Evolutionary conservation across 805 yeast species (phyloP), one percentile per base, ranked within the genome.

Genomic region (Starmerella geochares): DNA sequence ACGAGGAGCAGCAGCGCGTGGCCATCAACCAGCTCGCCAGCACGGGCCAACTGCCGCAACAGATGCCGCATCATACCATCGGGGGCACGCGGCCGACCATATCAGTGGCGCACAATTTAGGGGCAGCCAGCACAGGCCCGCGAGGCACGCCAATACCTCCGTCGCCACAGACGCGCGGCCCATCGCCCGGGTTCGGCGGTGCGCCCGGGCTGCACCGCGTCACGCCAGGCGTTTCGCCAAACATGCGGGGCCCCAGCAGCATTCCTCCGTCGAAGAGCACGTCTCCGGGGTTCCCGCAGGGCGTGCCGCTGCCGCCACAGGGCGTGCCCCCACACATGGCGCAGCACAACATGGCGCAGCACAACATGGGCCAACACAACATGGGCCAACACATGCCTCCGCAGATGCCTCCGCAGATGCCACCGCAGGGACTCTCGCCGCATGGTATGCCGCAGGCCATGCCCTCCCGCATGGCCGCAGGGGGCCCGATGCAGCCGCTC

Each of bases 1-100:
- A 60, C 50, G 53, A 52, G 25, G 60, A 57, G 40, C 49, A 54
- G 43, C 60, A 56, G 54, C 55, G 58, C 19, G 48, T 53, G 14
- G 61, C 58, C 27, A 46, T 50, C 36, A 38, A 38, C 48, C 58
- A 59, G 54, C 56, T 59, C 38, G 50, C 54, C 20, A 37, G 45
- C 35, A 37, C 54, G 13, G 55, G 55, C 24, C 57, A 54, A 48
- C 53, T 54, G 19, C 55, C 55, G 13, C 43, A 42, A 27, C 50
- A 40, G 44, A 40, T 35, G 44, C 52, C 52, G 17, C 46, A 46
- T 21, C 57, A 54, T 28, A 37, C 52, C 19, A 42, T 54, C n/a
- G 57, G 57, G 27, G 57, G 57, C 36, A 36, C 28, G 20, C 49
- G 57, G 10, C 54, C 55, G 16, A 49, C 35, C 20, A 45, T 50